Evolutionary conservation across 139 green algal genomes (phyloP).

Genomic region (Coelastrella sp.): DNA sequence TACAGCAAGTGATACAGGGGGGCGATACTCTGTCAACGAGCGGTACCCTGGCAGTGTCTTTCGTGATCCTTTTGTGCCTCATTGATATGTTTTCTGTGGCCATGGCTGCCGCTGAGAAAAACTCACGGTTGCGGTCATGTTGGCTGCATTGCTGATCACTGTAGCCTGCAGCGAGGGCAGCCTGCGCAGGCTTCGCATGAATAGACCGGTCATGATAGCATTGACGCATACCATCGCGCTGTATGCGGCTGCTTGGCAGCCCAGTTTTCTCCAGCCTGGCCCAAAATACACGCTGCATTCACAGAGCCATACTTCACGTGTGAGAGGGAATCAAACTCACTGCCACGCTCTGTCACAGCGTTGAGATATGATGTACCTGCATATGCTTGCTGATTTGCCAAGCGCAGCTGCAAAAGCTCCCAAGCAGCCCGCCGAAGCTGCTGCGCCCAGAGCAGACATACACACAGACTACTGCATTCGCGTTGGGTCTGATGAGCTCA

Average conservation of each 20-base stretch:
- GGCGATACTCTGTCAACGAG: background rate
- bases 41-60: no score
- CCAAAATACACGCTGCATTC: background rate
- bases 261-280: background rate
- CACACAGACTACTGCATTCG: background rate
- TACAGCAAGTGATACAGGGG: background rate
- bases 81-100: no score
- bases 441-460: background rate
- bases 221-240: conserved; percentile 23
- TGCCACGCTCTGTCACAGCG: background rate
- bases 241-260: conserved; percentile 18
- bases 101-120: background rate
- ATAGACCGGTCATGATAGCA: conserved; percentile 43
- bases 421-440: conserved; percentile 18
- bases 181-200: conserved; percentile 43
- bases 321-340: background rate
- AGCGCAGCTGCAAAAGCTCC: conserved; percentile 20
- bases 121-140: conserved; percentile 52
- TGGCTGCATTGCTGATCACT: conserved; percentile 53
- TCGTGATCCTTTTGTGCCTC: no score
- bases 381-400: conserved; percentile 10
- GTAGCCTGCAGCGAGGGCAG: conserved; percentile 57
- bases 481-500: no score
- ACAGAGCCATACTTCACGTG: background rate
- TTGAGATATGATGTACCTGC: background rate